Conservation (phyloP, 306 rosid species). For the Alnus glutinosa region DNA sequence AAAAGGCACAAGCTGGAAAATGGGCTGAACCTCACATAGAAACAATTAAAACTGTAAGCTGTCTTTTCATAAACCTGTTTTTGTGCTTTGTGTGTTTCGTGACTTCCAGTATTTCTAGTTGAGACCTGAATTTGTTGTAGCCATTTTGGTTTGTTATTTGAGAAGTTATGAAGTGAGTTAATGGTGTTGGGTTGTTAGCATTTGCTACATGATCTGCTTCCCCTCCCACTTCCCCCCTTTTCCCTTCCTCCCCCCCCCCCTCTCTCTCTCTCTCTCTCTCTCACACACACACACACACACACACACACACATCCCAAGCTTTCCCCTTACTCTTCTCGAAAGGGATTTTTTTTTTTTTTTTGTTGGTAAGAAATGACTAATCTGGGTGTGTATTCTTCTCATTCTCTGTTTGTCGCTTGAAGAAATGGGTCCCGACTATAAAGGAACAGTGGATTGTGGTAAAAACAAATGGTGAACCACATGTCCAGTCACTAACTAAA, state of each 20-base stretch:
- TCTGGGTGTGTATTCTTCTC: constrained; percentile 21
- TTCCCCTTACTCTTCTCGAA: background rate
- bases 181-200: background rate
- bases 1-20: constrained; percentile 71
- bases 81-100: constrained; percentile 23
- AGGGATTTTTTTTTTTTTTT: background rate
- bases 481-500: constrained; percentile 44
- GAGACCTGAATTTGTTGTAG: background rate
- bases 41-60: constrained; percentile 76
- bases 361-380: background rate
- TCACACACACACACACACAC: no score
- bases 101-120: background rate
- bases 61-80: constrained; percentile 17
- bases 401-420: constrained; percentile 28
- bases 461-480: constrained; percentile 73
- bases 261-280: background rate
- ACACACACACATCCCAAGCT: no score
- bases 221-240: fast-evolving
- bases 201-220: background rate
- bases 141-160: background rate
- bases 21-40: constrained; percentile 91
- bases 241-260: background rate
- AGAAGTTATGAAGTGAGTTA: background rate
- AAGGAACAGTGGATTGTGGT: constrained; percentile 63
- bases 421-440: constrained; percentile 77